phyloP scores from a whole-genome alignment of 2,329 filamentous ascomycete species.

The Fusarium duplospermum region DNA sequence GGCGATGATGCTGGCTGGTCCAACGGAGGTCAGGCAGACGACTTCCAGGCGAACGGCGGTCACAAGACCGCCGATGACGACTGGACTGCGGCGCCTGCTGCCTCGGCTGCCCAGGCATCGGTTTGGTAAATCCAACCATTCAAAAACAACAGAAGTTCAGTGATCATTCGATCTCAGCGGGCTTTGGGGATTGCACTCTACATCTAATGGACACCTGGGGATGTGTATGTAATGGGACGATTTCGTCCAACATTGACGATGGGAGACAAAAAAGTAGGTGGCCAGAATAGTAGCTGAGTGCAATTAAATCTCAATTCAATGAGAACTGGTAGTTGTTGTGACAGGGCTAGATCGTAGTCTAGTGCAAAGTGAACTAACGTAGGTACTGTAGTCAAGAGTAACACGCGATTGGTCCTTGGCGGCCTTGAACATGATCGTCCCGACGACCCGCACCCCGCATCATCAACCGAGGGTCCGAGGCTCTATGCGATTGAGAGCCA shows the following conservation, averaged over 20 bases:
- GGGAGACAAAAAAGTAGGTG: not conserved
- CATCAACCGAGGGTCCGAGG: constrained; percentile 32
- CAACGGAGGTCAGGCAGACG: too few relatives aligned
- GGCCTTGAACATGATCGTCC: not conserved
- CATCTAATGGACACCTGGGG: not conserved
- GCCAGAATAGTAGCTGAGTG: not conserved
- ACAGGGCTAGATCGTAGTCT: not conserved
- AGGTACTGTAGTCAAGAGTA: constrained; percentile 9
- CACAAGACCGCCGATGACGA: not conserved
- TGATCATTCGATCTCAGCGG: not conserved
- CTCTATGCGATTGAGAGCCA: not conserved
- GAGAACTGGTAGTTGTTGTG: not conserved
- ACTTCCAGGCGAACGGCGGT: not conserved
- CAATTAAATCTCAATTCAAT: constrained; percentile 6
- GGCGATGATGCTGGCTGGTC: constrained; percentile 1
- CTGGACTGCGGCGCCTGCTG: not conserved
- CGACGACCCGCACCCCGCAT: constrained; percentile 25
- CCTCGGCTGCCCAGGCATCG: not conserved
- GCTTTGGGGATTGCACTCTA: not conserved
- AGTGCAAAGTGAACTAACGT: not conserved
- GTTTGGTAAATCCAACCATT: constrained; percentile 31
- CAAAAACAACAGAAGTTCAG: not conserved
- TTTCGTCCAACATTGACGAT: constrained; percentile 19
- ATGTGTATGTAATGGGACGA: not conserved
- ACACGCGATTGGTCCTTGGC: constrained; percentile 34